Evolutionary conservation across 257 asterid species (phyloP), one percentile per base, ranked within the genome.

Genomic region (Solanum acaule): DNA sequence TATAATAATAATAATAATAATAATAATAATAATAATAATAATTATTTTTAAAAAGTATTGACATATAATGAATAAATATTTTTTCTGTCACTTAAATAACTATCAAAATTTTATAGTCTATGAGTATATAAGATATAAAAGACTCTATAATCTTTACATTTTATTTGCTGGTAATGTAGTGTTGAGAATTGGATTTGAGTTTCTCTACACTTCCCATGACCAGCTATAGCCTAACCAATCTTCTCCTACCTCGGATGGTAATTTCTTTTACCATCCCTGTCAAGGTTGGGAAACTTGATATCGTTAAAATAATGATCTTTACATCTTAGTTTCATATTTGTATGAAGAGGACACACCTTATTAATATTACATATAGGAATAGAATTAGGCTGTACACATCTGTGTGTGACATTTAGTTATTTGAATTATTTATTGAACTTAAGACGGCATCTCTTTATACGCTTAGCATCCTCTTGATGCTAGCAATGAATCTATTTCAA

Each of bases 141-240:
- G 10, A 34, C 9, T n/a, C n/a, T 31, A 31, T 8, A 3, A 71
- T 71, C n/a, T 15, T 71, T 15, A 16, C n/a, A 29, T 71, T 67
- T 14, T 71, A 16, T 15, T 71, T 90, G 92, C 92, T 92, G 93
- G 94, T 91, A 88, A 92, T 90, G 93, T 90, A 89, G 93, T 91
- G 93, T 77, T 82, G 91, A 92, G 94, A 88, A 90, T 86, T 87
- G 42, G 76, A 42, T 68, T 59, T 70, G 11, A 56, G 88, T 90
- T 90, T 88, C 93, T 91, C 92, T 86, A 35, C 89, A 91, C 93
- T 89, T 91, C 93, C 94, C 93, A 91, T 91, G 92, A 86, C 94
- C 91, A 91, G 92, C 93, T 89, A 91, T 70, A 91, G 87, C 27
- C 72, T 85, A 42, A 56, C 92, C 91, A 90, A 89, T 89, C 93